These are phyloP conservation scores for Pulveroboletus sp. DNA, from an alignment of 768 basidiomycete species.

Conservation along the genomic window DNA sequence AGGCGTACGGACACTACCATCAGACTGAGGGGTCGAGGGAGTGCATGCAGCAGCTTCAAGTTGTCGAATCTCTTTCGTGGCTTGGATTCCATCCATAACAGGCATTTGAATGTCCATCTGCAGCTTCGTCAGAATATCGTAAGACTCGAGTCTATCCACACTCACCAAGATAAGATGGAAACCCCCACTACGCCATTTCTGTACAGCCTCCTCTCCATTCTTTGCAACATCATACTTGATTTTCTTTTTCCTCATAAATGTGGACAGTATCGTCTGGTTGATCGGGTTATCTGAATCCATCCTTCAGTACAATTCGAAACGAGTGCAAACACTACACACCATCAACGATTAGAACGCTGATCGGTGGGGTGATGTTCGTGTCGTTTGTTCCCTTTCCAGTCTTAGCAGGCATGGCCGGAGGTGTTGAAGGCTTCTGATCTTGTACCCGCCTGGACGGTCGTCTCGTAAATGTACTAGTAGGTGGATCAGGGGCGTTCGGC, in stretches of 20 bases:
- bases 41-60: conserved; percentile 75
- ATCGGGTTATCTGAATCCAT: conserved; percentile 84
- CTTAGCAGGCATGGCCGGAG: conserved; percentile 37
- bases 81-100: conserved; percentile 97
- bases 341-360: conserved; percentile 97
- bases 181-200: conserved; percentile 89
- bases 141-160: conserved; percentile 7
- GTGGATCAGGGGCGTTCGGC: conserved; percentile 25
- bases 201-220: conserved; percentile 93
- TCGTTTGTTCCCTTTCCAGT: conserved; percentile 53
- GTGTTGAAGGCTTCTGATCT: conserved; percentile 26
- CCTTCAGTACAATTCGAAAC: conserved; percentile 13
- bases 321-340: conserved; percentile 48
- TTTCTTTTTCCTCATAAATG: conserved; percentile 94
- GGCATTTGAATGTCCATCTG: conserved; percentile 99
- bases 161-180: conserved; percentile 95
- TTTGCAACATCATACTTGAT: conserved; percentile 94
- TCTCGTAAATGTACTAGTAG: conserved; percentile 25
- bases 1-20: conserved; percentile 45
- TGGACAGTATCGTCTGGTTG: conserved; percentile 96
- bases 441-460: conserved; percentile 32
- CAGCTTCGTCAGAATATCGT: conserved; percentile 11
- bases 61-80: conserved; percentile 92
- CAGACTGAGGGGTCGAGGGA: conserved; percentile 64
- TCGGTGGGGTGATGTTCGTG: conserved; percentile 85